A percentile compares a stretch with the other conserved stretches of the same genome.
Evolutionary conservation across 2,329 filamentous ascomycete species (phyloP).

Genomic region (Trichoderma breve): DNA sequence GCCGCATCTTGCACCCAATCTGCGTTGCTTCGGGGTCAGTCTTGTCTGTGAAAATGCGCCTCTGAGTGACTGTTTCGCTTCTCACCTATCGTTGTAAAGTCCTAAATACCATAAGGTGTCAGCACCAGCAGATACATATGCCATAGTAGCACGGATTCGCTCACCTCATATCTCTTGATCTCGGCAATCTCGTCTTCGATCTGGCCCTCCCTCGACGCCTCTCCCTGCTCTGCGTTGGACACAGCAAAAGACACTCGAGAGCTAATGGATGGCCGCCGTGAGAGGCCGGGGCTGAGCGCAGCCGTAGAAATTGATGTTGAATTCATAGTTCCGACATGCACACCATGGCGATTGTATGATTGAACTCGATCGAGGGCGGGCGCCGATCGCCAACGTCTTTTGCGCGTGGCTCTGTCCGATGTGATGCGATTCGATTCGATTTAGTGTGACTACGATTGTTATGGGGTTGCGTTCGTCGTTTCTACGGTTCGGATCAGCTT

Average conservation of each 20-base stretch:
- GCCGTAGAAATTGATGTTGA: conserved; percentile 53
- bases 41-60: conserved; percentile 22
- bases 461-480: not conserved
- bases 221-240: conserved; percentile 62
- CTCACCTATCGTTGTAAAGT: conserved; percentile 89
- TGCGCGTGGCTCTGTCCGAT: not conserved
- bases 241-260: conserved; percentile 67
- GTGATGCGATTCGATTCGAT: not conserved
- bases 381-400: not conserved
- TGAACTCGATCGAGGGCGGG: not conserved
- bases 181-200: conserved; percentile 95
- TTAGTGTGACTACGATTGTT: not conserved
- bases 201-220: conserved; percentile 61
- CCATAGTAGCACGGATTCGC: conserved; percentile 18
- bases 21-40: conserved; percentile 34
- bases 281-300: conserved; percentile 35
- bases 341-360: conserved; percentile 38
- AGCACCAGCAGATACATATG: conserved; percentile 10
- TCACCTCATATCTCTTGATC: conserved; percentile 92
- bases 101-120: conserved; percentile 40
- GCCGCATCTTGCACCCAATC: conserved; percentile 99
- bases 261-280: conserved; percentile 56
- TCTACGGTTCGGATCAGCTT: not conserved
- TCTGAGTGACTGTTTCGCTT: not conserved
- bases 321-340: conserved; percentile 44